Evolutionary conservation across 2,329 filamentous ascomycete genomes (phyloP), one percentile per base, ranked within the genome.

Genomic region (Alternaria solani): DNA sequence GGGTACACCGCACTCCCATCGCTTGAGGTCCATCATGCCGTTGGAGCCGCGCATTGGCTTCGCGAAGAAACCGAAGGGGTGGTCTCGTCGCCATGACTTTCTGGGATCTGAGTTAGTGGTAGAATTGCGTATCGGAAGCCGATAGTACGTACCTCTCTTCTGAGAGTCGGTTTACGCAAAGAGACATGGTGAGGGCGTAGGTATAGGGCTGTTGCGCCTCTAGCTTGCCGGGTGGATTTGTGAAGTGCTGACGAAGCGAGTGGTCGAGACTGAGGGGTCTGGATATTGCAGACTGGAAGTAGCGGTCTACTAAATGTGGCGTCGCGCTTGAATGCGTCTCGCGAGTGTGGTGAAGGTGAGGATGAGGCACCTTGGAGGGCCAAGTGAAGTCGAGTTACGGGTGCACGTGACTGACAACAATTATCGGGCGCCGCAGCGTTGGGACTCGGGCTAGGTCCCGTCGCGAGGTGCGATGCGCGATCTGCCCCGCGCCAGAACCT

Each of bases 31-130:
- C 53, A 98, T 86, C 1, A 93, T 88, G 56, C 93, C 94, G 68
- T 92, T 86, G 18, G 89, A 80, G 64, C 88, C 94, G 70, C 94
- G 91, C 64, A 89, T 84, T 12, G 96, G 95, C 76, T 94, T 92
- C 25, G 95, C 95, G 79, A 91, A 97, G 83, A 99, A 99, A 63
- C 95, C 95, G 75, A 99, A 99, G 0, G 96, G 96, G 75, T 99
- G 95, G 71, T 99, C 94, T 76, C 90, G 90, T 67, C 95, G 89
- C 95, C 95, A 99, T 82, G 97, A 93, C 82, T 97, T 98, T 65
- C 94, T 97, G 16, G 71, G 42, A n/a, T 51, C 3, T 11, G 36
- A 43, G 51, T 77, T 53, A 77, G 74, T 44, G 36, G 7, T 2
- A 8, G 5, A 1, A 5, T n/a, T 4, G 28, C 8, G 26, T 2